phyloP scores from a whole-genome alignment of 2,329 filamentous ascomycete species.

The Epichloe hybrida region DNA sequence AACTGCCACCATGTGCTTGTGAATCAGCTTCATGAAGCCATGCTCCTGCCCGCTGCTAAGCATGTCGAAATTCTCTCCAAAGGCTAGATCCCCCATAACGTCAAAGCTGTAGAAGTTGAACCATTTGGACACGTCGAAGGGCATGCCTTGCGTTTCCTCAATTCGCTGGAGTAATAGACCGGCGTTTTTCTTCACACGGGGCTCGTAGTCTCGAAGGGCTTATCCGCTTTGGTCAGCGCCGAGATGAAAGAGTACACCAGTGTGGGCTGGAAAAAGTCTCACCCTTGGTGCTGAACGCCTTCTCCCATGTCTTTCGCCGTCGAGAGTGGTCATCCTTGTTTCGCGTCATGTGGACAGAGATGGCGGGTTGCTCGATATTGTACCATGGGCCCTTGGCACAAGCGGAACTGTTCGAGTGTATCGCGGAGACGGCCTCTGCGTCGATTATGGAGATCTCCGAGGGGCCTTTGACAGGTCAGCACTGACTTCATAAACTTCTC shows the following conservation, averaged over 20 bases:
- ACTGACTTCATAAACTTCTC: neutral
- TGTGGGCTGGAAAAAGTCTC: neutral
- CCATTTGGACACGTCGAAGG: conserved; percentile 18
- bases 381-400: conserved; percentile 22
- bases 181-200: conserved; percentile 9
- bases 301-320: conserved; percentile 21
- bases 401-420: conserved; percentile 16
- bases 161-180: conserved; percentile 6
- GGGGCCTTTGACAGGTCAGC: conserved; percentile 10
- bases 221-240: neutral
- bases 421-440: conserved; percentile 14
- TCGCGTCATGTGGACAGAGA: conserved; percentile 18
- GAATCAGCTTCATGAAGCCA: conserved; percentile 14
- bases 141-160: conserved; percentile 8
- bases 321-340: conserved; percentile 17
- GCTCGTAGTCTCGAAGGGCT: conserved; percentile 13
- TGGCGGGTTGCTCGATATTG: conserved; percentile 15
- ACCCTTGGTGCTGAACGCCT: conserved; percentile 18
- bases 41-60: conserved; percentile 15
- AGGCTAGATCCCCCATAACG: conserved; percentile 28
- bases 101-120: conserved; percentile 25
- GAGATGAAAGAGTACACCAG: neutral
- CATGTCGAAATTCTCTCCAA: conserved; percentile 23
- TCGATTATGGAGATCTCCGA: conserved; percentile 19
- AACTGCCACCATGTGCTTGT: conserved; percentile 12